Percentiles rank a stretch among this genome's conserved stretches.
These are phyloP conservation scores for Asterophora lycoperdoides DNA, from an alignment of 768 basidiomycete genomes.

Conservation along the genomic window DNA sequence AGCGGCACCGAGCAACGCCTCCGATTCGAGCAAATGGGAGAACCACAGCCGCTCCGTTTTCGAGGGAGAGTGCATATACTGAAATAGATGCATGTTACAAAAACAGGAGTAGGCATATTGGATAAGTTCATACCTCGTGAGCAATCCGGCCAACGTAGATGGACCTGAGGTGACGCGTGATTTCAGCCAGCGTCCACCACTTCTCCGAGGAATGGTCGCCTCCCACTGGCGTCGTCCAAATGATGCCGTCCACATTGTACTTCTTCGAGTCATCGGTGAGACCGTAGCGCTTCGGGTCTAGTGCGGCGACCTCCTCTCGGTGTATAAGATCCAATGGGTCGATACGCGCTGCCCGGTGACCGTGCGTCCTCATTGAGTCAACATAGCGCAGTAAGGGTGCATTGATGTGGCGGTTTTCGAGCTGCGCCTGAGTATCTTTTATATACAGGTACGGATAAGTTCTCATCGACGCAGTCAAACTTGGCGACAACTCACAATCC, in stretches of 20 bases:
- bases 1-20: slow-evolving; percentile 32
- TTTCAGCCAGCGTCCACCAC: slow-evolving; percentile 67
- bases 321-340: slow-evolving; percentile 88
- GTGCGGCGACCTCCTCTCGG: slow-evolving; percentile 73
- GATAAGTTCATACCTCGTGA: slow-evolving; percentile 55
- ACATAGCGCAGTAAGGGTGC: slow-evolving; percentile 84
- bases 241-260: slow-evolving; percentile 77
- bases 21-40: slow-evolving; percentile 76
- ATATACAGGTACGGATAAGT: background rate
- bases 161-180: slow-evolving; percentile 61
- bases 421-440: slow-evolving; percentile 64
- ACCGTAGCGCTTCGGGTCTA: slow-evolving; percentile 76
- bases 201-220: slow-evolving; percentile 25
- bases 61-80: slow-evolving; percentile 83
- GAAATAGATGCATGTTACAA: background rate
- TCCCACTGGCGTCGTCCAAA: slow-evolving; percentile 62
- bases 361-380: slow-evolving; percentile 81
- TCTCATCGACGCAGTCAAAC: background rate
- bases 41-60: slow-evolving; percentile 90
- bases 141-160: slow-evolving; percentile 85
- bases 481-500: slow-evolving; percentile 52
- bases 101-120: background rate
- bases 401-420: slow-evolving; percentile 65
- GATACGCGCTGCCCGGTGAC: slow-evolving; percentile 79
- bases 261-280: slow-evolving; percentile 45